Conservation (phyloP, 805 yeast species). For the Candida manassasensis region DNA sequence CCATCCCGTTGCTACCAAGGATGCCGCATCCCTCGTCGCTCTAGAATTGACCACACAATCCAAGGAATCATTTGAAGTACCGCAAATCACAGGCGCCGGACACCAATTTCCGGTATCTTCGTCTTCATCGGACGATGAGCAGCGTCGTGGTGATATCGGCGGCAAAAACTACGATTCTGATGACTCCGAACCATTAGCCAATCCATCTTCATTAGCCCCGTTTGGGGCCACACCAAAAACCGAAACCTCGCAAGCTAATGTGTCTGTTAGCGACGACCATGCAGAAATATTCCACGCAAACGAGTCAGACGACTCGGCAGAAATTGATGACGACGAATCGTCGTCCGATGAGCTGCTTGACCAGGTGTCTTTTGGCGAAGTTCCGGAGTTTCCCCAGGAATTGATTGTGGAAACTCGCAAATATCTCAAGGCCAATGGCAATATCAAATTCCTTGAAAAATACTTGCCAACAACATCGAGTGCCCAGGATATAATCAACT, state of each 20-base stretch:
- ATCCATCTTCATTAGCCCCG: constrained; percentile 7
- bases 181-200: constrained; percentile 1
- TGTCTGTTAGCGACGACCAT: constrained; percentile 1
- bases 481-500: constrained; percentile 49
- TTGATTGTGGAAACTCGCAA: constrained; percentile 26
- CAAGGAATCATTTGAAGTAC: too few species aligned
- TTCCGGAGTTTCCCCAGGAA: constrained; percentile 10
- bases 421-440: constrained; percentile 57
- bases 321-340: neutral
- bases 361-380: constrained; percentile 6
- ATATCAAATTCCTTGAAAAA: constrained; percentile 51
- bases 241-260: neutral
- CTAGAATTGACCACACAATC: too few species aligned
- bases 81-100: too few species aligned
- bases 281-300: neutral
- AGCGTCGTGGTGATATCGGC: constrained; percentile 2
- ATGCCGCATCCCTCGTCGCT: too few species aligned
- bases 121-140: too few species aligned
- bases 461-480: constrained; percentile 60
- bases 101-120: too few species aligned
- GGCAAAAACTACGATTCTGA: constrained; percentile 1
- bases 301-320: constrained; percentile 1
- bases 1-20: too few species aligned
- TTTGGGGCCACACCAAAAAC: neutral
- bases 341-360: constrained; percentile 9